A percentile compares a stretch with the other conserved stretches of the same genome.
Conservation (phyloP, 169 alveolate genomes). For the Neospora caninum region DNA sequence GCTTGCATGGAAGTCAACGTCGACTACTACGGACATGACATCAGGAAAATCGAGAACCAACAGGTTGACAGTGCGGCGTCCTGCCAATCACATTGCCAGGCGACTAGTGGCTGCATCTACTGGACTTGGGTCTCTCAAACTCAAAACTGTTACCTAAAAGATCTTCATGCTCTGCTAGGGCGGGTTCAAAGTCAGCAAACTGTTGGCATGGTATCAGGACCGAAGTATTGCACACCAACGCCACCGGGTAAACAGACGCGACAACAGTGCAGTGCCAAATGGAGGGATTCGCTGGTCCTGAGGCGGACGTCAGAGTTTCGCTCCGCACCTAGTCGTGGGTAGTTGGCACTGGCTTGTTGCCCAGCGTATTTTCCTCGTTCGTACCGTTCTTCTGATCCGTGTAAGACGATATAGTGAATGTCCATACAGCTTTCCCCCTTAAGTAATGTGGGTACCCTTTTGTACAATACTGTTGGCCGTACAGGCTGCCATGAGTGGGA, state of each 20-base stretch:
- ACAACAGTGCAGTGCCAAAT: neutral
- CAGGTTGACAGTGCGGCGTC: neutral
- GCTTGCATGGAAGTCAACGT: conserved; percentile 8
- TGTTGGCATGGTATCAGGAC: conserved; percentile 9
- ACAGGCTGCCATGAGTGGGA: neutral
- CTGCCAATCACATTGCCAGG: neutral
- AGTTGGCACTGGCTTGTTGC: too few relatives aligned
- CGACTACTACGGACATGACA: conserved; percentile 1
- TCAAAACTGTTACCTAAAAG: neutral
- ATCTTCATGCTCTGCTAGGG: conserved; percentile 1
- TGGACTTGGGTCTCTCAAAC: conserved; percentile 8
- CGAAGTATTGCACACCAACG: conserved; percentile 1
- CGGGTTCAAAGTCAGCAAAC: neutral
- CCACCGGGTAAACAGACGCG: neutral
- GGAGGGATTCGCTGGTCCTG: too few relatives aligned
- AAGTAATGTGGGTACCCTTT: neutral
- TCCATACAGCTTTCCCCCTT: neutral
- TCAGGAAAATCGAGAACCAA: conserved; percentile 2
- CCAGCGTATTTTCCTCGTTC: neutral
- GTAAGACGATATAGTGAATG: neutral
- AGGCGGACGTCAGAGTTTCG: too few relatives aligned
- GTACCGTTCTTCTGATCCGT: neutral
- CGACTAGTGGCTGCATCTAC: neutral
- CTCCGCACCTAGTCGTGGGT: too few relatives aligned
- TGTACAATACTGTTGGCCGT: neutral